Evolutionary conservation across 176 grass and related monocot genomes (phyloP), one percentile per base, ranked within the genome.

Genomic region (bread wheat (Triticum aestivum)): DNA sequence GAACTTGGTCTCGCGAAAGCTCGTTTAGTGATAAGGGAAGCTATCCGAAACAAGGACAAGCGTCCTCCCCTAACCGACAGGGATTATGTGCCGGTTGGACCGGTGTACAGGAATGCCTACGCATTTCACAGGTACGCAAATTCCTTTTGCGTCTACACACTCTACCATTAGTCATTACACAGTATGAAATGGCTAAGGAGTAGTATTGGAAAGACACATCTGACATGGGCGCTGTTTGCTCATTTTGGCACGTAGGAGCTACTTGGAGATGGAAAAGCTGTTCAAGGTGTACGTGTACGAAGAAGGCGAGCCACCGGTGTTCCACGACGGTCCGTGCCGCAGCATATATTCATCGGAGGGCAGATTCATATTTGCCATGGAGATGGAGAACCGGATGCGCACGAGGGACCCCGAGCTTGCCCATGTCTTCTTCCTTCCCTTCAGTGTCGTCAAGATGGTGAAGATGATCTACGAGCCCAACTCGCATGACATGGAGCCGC

Each of bases 311-410:
- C 96, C 96, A 11, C 96, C 96, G 23, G 84, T 98, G 83, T 98
- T 98, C 84, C 96, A 98, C 14, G 96, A 95, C 52, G 96, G 96
- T 6, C 96, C 96, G 5, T 98, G 96, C 45, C 81, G 76, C 18
- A 96, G 93, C 80, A 98, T 98, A 51, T 98, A 98, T 58, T 98
- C 96, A n/a, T 89, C 92, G 0, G 96, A 98, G 70, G 96, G 96
- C 27, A 79, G 90, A 65, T 98, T 98, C 83, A 98, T 98, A 72
- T 77, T 95, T 37, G 47, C 45, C 79, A 89, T 98, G 88, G 96
- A 98, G 88, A 76, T 37, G 63, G 90, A 91, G 47, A 84, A 49
- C 70, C 68, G 42, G 65, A 63, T 98, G 58, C 81, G 90, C 26
- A 96, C 91, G 26, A 49, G 61, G 23, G 75, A 94, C 79, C 91